These are phyloP conservation scores for Talaromyces ruber DNA, from an alignment of 495 filamentous ascomycete species.

Conservation along the genomic window DNA sequence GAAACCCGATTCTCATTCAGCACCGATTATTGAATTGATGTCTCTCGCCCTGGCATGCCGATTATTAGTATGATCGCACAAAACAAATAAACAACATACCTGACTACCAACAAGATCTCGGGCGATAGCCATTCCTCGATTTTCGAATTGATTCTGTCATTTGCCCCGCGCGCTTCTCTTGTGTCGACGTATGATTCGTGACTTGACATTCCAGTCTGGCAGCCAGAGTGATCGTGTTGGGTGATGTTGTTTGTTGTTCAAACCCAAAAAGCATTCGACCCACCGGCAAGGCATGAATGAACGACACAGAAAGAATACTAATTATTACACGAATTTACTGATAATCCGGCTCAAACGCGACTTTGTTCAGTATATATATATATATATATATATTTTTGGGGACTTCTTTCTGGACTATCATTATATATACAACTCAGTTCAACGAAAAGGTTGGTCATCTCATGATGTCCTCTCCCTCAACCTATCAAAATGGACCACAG, in stretches of 20 bases:
- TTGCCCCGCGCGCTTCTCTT: neutral
- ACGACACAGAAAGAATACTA: neutral
- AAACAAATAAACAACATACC: neutral
- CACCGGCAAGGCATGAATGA: neutral
- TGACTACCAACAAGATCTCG: neutral
- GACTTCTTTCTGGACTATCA: neutral
- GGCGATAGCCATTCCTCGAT: neutral
- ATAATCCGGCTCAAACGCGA: neutral
- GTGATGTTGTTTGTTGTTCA: neutral
- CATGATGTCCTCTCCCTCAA: neutral
- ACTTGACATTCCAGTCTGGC: neutral
- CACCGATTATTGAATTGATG: neutral
- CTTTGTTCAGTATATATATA: too few relatives aligned
- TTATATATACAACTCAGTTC: neutral
- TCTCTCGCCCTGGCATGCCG: neutral
- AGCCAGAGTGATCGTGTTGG: neutral
- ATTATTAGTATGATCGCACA: neutral
- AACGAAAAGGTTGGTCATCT: neutral
- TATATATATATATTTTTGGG: too few relatives aligned
- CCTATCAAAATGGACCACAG: constrained; percentile 19
- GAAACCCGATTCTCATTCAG: neutral
- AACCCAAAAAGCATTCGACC: neutral
- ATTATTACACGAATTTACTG: neutral
- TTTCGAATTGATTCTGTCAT: neutral
- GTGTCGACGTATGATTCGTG: neutral